Evolutionary conservation across 179 eudicot species (phyloP).

Genomic region (Vitellaria paradoxa): DNA sequence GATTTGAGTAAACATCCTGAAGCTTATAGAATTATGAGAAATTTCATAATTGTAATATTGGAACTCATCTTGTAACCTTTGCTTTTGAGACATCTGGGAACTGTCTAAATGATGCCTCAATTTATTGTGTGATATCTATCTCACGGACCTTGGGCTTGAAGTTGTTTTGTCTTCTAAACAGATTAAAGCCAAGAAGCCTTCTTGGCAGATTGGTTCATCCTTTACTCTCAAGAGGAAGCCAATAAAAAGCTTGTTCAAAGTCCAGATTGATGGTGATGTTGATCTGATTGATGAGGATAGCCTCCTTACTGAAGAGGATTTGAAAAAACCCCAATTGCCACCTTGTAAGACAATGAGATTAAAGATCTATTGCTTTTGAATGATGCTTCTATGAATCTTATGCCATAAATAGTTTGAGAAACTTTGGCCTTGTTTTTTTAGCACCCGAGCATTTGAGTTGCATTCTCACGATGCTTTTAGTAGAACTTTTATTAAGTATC

Average conservation of each 20-base stretch:
- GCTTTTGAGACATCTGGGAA: background rate
- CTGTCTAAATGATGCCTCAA: background rate
- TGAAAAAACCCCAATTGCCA: conserved; percentile 75
- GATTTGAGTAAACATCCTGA: background rate
- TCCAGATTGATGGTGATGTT: conserved; percentile 69
- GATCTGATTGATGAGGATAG: conserved; percentile 96
- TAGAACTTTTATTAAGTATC: no score
- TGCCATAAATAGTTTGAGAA: background rate
- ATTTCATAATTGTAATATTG: background rate
- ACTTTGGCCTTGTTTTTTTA: no score
- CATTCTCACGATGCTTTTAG: no score
- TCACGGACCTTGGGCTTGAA: background rate
- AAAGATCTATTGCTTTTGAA: background rate
- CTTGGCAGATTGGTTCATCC: conserved; percentile 91
- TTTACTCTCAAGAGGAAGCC: conserved; percentile 64
- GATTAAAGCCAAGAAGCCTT: conserved; percentile 68
- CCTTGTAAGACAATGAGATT: conserved; percentile 36
- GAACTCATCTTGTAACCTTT: background rate
- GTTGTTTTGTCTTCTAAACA: conserved; percentile 15
- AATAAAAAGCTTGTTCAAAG: conserved; percentile 55
- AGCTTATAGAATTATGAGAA: background rate
- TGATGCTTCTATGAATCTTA: background rate
- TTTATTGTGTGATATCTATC: background rate
- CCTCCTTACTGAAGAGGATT: conserved; percentile 85
- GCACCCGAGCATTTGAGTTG: no score